Evolutionary conservation across 176 grass and related monocot species (phyloP).

Genomic region (Metroxylon sagu): DNA sequence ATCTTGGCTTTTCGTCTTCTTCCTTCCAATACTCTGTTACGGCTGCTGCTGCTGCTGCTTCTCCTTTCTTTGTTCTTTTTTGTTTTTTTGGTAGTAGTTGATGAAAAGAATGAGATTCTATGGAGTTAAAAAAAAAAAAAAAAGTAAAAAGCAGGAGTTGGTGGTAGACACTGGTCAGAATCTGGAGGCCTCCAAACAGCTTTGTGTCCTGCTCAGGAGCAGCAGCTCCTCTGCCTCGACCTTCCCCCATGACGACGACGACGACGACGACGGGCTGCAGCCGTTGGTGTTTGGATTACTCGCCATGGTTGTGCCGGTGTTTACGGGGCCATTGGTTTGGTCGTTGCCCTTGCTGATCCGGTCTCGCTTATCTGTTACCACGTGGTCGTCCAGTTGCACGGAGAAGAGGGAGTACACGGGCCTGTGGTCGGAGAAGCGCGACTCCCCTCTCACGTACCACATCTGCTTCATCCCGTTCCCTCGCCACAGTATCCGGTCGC

Average conservation of each 20-base stretch:
- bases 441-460: constrained; percentile 72
- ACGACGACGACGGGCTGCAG: background rate
- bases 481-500: constrained; percentile 86
- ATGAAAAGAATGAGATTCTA: background rate
- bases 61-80: too few species aligned
- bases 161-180: constrained; percentile 24
- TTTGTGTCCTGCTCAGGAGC: constrained; percentile 19
- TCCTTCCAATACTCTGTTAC: too few species aligned
- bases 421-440: constrained; percentile 81
- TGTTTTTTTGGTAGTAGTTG: too few species aligned
- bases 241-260: constrained; percentile 7
- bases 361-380: background rate
- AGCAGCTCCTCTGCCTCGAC: constrained; percentile 54
- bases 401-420: constrained; percentile 72
- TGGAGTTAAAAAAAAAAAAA: constrained; percentile 7
- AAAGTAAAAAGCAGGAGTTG: too few species aligned
- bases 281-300: background rate
- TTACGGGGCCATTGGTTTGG: background rate
- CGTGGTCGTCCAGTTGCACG: constrained; percentile 16
- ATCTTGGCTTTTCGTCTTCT: too few species aligned
- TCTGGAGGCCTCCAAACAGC: constrained; percentile 41
- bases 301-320: background rate
- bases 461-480: constrained; percentile 62
- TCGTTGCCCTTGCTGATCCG: background rate
- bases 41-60: too few species aligned